Evolutionary conservation across 352 stramenopile genomes (phyloP), one percentile per base, ranked within the genome.

Genomic region (Phytophthora citrophthora): DNA sequence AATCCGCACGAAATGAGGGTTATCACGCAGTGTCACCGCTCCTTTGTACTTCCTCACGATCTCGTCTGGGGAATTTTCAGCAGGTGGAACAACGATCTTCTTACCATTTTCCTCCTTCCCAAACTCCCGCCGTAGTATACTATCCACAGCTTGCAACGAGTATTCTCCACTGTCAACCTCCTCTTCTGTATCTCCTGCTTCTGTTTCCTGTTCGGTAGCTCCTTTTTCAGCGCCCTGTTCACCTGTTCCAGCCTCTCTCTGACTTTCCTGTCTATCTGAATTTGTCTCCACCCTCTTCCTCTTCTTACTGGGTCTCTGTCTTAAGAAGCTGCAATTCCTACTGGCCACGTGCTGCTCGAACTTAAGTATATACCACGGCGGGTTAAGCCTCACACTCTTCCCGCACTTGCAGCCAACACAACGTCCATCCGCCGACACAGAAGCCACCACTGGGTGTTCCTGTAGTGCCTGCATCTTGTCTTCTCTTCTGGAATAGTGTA

Each of bases 301-400:
- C 59, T 65, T 71, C 24, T 41, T 66, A 13, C 41, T 60, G 1
- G 55, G 16, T 29, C 39, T 80, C 27, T 80, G 69, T 15, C 82
- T 75, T 4, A 93, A 68, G 48, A 89, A 89, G 6, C 78, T 79
- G 70, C 83, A 94, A 54, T 93, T 94, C 32, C 86, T 74, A 52
- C 86, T 94, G 16, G 85, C 81, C n/a, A 91, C 69, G 51, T 94
- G 86, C 72, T 94, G 86, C 65, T 94, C 86, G 34, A 86, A 94
- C 64, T 94, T 94, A 44, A 91, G 69, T 48, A 94, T 91, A 55
- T 94, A 94, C 86, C 86, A 94, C 27, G 86, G 79, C 31, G 86
- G 86, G 23, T 94, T 94, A 13, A 94, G 59, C 0, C 82, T 75
- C 47, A 94, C 86, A 40, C 57, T 75, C 39, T 83, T 81, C 3